Evolutionary conservation across 73 alveolate genomes (phyloP).

Genomic region (Diophrys sp.): DNA sequence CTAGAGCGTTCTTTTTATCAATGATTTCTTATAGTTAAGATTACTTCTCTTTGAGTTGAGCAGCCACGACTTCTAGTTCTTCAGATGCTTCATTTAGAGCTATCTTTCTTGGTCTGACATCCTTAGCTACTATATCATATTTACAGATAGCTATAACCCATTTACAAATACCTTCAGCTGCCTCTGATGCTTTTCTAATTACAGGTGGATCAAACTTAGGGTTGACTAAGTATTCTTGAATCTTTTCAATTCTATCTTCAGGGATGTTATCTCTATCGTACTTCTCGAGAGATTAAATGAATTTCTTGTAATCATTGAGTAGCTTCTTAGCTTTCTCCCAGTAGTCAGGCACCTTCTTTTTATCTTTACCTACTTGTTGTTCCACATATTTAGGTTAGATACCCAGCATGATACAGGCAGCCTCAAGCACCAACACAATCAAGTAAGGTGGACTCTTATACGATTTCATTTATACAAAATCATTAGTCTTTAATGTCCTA

Average conservation of each 20-base stretch:
- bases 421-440: slow-evolving; percentile 82
- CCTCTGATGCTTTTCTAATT: slow-evolving; percentile 60
- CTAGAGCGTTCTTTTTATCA: slow-evolving; percentile 83
- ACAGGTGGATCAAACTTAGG: slow-evolving; percentile 74
- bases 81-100: slow-evolving; percentile 48
- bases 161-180: slow-evolving; percentile 68
- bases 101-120: slow-evolving; percentile 68
- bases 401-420: slow-evolving; percentile 75
- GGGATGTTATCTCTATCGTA: slow-evolving; percentile 73
- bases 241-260: slow-evolving; percentile 61
- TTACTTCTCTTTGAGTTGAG: slow-evolving; percentile 78
- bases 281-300: slow-evolving; percentile 56
- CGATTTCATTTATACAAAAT: slow-evolving; percentile 83
- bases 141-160: slow-evolving; percentile 81
- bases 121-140: slow-evolving; percentile 68
- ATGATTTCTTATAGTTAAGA: slow-evolving; percentile 74
- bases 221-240: slow-evolving; percentile 55
- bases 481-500: slow-evolving; percentile 86
- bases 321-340: slow-evolving; percentile 87
- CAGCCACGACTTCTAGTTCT: slow-evolving; percentile 70
- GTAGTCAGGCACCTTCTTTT: slow-evolving; percentile 50
- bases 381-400: slow-evolving; percentile 59
- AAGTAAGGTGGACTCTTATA: slow-evolving; percentile 85
- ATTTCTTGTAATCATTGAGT: slow-evolving; percentile 68
- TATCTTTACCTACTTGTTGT: slow-evolving; percentile 47